Evolutionary conservation across 176 grass and related monocot genomes (phyloP), one percentile per base, ranked within the genome.

Genomic region (Oryza glumipatula): DNA sequence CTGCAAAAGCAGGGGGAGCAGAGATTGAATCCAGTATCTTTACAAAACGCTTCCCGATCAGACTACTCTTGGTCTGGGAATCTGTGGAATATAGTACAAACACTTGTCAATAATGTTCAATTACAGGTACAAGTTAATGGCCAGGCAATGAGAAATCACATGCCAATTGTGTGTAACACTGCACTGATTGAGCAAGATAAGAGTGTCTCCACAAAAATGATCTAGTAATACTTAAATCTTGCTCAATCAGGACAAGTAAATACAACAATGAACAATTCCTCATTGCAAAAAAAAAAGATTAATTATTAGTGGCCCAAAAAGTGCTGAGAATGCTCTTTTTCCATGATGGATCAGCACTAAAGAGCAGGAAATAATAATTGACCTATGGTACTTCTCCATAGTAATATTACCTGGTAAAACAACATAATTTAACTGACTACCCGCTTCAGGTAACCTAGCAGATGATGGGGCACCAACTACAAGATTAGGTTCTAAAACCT

Each of bases 1-100:
- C 77, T 22, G 96, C 96, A 87, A 95, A 92, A 74, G 96, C 96
- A 32, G 96, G 93, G 4, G 96, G 96, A 10, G 89, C 88, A 11
- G 93, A 89, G 76, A 98, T 85, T 16, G 89, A 90, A 77, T 90
- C 93, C 89, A 98, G 30, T 41, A 98, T 83, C 83, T 80, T 92
- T 78, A 88, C 85, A 56, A 98, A 89, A 70, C 68, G 79, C 35
- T 86, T 89, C 70, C 80, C 76, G 0, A 76, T 44, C 17, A 71
- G 10, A 21, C 41, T 61, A 41, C 54, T 87, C 81, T 87, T 80
- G 10, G 52, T 51, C 44, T 84, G 85, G 26, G 76, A 77, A 87
- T 91, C 89, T 91, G 89, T 67, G 23, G 46, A 80, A 70, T 52
- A 87, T 33, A 33, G 64, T 61, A 76, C 47, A 83, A 45, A 80